phyloP scores from a whole-genome alignment of 2,329 filamentous ascomycete species.

The Trichoderma lentiforme region DNA sequence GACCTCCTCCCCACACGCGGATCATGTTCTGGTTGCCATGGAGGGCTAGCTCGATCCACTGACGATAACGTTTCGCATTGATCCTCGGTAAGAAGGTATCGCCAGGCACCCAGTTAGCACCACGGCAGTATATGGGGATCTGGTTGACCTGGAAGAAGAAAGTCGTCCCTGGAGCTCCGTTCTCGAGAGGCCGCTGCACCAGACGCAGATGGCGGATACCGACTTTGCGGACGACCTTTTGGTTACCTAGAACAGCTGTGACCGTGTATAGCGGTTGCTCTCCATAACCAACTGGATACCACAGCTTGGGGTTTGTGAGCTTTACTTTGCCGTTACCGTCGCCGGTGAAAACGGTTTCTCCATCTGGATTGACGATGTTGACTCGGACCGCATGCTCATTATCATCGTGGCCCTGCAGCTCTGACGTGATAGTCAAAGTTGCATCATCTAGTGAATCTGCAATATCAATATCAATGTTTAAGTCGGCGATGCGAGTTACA shows the following conservation, averaged over 20 bases:
- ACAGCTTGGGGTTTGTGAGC: conserved; percentile 53
- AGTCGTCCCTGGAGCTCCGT: conserved; percentile 49
- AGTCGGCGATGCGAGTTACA: conserved; percentile 4
- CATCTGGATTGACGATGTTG: not conserved
- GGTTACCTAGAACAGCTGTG: conserved; percentile 43
- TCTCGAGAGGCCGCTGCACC: conserved; percentile 54
- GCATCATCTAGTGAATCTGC: not conserved
- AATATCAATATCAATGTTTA: conserved; percentile 1
- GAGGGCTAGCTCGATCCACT: conserved; percentile 67
- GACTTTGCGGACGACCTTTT: conserved; percentile 46
- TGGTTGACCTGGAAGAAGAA: conserved; percentile 75
- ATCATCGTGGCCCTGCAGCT: not conserved
- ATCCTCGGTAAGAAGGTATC: conserved; percentile 71
- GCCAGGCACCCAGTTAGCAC: conserved; percentile 76
- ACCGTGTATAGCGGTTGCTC: conserved; percentile 66
- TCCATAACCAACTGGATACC: conserved; percentile 71
- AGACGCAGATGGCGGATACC: conserved; percentile 61
- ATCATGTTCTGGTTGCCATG: conserved; percentile 76
- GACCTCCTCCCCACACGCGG: conserved; percentile 68
- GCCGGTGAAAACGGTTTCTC: not conserved
- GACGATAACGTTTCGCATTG: conserved; percentile 57
- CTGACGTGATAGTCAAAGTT: not conserved
- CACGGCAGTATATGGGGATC: conserved; percentile 68
- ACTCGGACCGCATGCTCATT: not conserved
- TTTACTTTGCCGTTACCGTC: not conserved